phyloP scores from a whole-genome alignment of 352 stramenopile species.

The Blastocystis sp. region DNA sequence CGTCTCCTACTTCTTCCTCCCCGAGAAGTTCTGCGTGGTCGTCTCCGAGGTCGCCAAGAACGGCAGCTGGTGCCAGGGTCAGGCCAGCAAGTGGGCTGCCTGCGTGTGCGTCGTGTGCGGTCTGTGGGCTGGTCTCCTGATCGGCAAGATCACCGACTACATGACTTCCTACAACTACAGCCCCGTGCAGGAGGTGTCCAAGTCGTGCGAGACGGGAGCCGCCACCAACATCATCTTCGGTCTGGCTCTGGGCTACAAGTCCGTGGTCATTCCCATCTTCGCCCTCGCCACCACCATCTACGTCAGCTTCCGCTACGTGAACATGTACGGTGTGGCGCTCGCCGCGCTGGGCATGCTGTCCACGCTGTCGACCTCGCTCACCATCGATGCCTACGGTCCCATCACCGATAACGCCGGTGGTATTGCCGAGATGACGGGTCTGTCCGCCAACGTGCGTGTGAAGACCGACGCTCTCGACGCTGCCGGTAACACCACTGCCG shows the following conservation, averaged over 20 bases:
- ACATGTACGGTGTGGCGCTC: constrained; percentile 95
- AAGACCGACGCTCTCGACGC: constrained; percentile 99
- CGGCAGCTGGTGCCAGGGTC: constrained; percentile 83
- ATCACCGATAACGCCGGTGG: constrained; percentile 98
- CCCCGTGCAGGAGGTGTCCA: constrained; percentile 91
- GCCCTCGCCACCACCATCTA: constrained; percentile 96
- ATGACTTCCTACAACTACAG: constrained; percentile 96
- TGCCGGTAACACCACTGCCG: constrained; percentile 97
- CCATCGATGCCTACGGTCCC: constrained; percentile 98
- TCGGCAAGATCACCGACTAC: constrained; percentile 98
- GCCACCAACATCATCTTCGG: constrained; percentile 99
- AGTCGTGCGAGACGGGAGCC: constrained; percentile 95
- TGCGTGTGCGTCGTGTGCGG: constrained; percentile 91
- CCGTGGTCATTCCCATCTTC: constrained; percentile 96
- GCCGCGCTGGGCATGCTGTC: constrained; percentile 97
- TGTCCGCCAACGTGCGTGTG: constrained; percentile 92
- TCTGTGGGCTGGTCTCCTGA: constrained; percentile 93
- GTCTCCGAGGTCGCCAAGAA: constrained; percentile 3
- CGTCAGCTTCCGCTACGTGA: constrained; percentile 91
- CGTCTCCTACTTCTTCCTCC: constrained; percentile 88
- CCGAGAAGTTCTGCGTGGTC: constrained; percentile 77
- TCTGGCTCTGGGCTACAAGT: constrained; percentile 98
- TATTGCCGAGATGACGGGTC: constrained; percentile 98
- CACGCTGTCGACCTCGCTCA: constrained; percentile 95
- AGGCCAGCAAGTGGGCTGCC: constrained; percentile 82